Evolutionary conservation across 305 asterid species (phyloP).

Genomic region (Ilex paraguariensis): DNA sequence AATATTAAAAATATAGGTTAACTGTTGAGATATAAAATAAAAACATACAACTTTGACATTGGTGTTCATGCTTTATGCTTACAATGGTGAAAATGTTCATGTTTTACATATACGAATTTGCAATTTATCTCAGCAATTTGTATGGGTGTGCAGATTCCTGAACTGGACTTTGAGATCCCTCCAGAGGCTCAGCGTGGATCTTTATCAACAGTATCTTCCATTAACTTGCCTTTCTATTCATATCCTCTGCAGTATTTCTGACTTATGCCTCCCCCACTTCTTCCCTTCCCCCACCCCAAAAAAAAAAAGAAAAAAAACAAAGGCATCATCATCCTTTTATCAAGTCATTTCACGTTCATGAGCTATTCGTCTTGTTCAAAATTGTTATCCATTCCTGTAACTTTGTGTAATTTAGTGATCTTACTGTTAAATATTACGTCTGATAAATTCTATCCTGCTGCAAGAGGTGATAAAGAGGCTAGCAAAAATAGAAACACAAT

Average conservation of each 20-base stretch:
- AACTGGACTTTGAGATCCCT: slow-evolving; percentile 91
- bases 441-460: too few species aligned
- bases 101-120: neutral
- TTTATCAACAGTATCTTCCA: slow-evolving; percentile 67
- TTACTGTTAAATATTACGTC: too few species aligned
- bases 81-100: too few species aligned
- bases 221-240: slow-evolving; percentile 5
- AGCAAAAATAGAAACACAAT: too few species aligned
- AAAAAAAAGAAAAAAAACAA: too few species aligned
- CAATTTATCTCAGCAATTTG: slow-evolving; percentile 7
- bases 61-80: too few species aligned
- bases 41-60: too few species aligned
- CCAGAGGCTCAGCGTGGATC: slow-evolving; percentile 98
- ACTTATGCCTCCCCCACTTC: neutral
- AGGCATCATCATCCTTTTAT: neutral
- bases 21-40: too few species aligned
- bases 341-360: neutral
- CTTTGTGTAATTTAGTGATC: too few species aligned
- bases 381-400: neutral
- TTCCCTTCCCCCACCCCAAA: too few species aligned
- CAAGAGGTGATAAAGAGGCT: too few species aligned
- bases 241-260: neutral
- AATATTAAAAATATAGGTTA: too few species aligned
- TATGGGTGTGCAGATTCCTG: slow-evolving; percentile 67
- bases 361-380: neutral